Conservation (phyloP, 2,329 filamentous ascomycete species). For the Teratosphaeria epicoccoides region DNA sequence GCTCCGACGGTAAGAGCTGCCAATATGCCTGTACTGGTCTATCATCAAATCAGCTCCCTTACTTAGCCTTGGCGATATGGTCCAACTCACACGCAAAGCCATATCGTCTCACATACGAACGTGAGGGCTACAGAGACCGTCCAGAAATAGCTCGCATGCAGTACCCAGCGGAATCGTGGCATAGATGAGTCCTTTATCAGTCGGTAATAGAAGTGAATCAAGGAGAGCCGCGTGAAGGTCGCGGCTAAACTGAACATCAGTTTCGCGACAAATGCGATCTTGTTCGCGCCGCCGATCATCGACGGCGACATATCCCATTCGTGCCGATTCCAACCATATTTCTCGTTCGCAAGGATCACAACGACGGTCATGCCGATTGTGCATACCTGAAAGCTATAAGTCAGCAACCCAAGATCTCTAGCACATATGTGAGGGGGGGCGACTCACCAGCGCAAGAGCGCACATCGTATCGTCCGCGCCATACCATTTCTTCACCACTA, state of each 20-base stretch:
- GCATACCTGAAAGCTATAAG: conserved; percentile 19
- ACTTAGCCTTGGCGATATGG: neutral
- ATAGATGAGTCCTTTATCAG: conserved; percentile 32
- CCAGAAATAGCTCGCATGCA: conserved; percentile 31
- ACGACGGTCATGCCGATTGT: conserved; percentile 28
- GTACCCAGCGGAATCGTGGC: conserved; percentile 29
- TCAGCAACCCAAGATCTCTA: neutral
- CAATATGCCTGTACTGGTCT: conserved; percentile 26
- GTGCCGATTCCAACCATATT: conserved; percentile 35
- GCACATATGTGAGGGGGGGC: neutral
- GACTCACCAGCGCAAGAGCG: conserved; percentile 28
- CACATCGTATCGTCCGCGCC: conserved; percentile 35
- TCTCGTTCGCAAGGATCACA: conserved; percentile 32
- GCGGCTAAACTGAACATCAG: conserved; percentile 32
- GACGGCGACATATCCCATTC: conserved; percentile 29
- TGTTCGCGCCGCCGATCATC: conserved; percentile 17
- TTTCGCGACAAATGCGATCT: conserved; percentile 35
- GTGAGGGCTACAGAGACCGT: conserved; percentile 29
- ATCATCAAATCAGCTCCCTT: neutral
- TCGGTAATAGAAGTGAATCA: conserved; percentile 38
- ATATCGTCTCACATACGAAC: conserved; percentile 29
- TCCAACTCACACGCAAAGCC: conserved; percentile 29
- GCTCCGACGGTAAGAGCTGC: conserved; percentile 23
- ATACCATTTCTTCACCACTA: conserved; percentile 32
- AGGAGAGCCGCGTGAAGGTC: conserved; percentile 34